A percentile compares a stretch with the other conserved stretches of the same genome.
These are phyloP conservation scores for Myotisia sp. DNA, from an alignment of 2,329 filamentous ascomycete genomes.

Conservation along the genomic window DNA sequence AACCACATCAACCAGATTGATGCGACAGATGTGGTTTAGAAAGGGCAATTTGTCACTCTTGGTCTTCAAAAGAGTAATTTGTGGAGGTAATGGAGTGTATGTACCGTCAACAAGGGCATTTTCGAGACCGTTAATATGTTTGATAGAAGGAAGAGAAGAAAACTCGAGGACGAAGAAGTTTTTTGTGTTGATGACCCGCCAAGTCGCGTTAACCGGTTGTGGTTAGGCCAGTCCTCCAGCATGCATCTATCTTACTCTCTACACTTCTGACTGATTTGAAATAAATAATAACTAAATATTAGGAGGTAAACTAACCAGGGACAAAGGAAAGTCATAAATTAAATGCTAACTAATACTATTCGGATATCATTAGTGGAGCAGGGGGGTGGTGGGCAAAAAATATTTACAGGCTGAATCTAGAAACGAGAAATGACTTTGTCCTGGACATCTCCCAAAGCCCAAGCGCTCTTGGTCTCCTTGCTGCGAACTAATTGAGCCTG, in stretches of 20 bases:
- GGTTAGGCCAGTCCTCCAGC: too few species aligned
- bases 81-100: conserved; percentile 20
- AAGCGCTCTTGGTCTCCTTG: conserved; percentile 54
- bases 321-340: too few species aligned
- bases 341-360: too few species aligned
- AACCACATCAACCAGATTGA: conserved; percentile 24
- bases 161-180: conserved; percentile 12
- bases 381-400: too few species aligned
- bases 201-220: too few species aligned
- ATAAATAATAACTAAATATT: too few species aligned
- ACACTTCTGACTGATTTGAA: too few species aligned
- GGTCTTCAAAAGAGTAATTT: conserved; percentile 30
- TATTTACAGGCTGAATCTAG: too few species aligned
- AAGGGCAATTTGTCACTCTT: conserved; percentile 28
- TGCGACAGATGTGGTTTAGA: conserved; percentile 27
- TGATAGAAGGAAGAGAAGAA: conserved; percentile 18
- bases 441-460: conserved; percentile 63
- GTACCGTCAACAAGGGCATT: conserved; percentile 30
- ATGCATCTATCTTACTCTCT: too few species aligned
- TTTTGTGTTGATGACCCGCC: too few species aligned
- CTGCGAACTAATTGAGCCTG: conserved; percentile 57
- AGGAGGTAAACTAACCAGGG: too few species aligned
- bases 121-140: conserved; percentile 26
- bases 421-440: conserved; percentile 61
- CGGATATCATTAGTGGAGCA: too few species aligned